Evolutionary conservation across 345 rosid species (phyloP), one percentile per base, ranked within the genome.

Genomic region (Raphanus sativus): DNA sequence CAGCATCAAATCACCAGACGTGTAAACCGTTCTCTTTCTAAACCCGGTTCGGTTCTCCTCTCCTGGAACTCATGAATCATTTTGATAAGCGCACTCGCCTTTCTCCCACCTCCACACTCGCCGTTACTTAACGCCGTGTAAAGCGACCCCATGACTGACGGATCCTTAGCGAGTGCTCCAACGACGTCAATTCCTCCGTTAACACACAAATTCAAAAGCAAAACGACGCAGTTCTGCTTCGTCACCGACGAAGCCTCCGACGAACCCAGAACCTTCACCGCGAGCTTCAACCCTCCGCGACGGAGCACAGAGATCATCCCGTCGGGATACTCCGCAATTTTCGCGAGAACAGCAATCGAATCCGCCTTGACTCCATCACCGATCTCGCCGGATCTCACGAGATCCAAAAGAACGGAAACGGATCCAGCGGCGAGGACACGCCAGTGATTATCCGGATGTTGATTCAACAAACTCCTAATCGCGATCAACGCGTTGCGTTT

Each of bases 401-500:
- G 78, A 68, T 78, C 80, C 38, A 89, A 68, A 65, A 94, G 85
- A 78, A 88, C 76, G 4, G 91, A 86, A 50, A 90, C 84, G 7
- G 81, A 65, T 63, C 88, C 90, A 0, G 90, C 77, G 34, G 86
- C 86, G 76, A 94, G 85, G 6, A 88, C 87, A 28, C 84, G 88
- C 80, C 78, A 73, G 62, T 86, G 89, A 65, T 94, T 91, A 9
- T 72, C 85, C 0, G 83, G 33, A 54, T 91, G 85, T 61, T 91
- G 86, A 69, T 78, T 66, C 21, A 91, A 76, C 78, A 91, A 86
- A 72, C 91, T 88, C 62, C 86, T 78, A 67, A 91, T 80, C 2
- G 93, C 92, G 69, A 89, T 90, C 25, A 91, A 69, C 24, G 96
- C 96, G 17, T 88, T 94, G 81, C 88, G 90, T 71, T 83, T 90